These are phyloP conservation scores for Arthroderma sp. DNA, from an alignment of 2,329 filamentous ascomycete species.

Conservation along the genomic window DNA sequence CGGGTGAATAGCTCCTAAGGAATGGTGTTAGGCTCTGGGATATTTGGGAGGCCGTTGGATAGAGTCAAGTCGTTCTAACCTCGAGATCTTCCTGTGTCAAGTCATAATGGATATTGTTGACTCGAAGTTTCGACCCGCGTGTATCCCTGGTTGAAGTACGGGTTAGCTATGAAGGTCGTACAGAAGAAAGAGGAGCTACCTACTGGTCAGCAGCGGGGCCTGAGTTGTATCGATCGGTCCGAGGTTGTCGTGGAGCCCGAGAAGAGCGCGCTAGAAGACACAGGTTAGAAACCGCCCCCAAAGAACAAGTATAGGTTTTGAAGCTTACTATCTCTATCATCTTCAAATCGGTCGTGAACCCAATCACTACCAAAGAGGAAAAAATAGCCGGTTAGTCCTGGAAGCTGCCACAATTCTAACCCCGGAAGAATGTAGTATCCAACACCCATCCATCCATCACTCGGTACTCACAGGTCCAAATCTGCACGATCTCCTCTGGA, in stretches of 20 bases:
- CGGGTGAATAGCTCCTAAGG: constrained; percentile 63
- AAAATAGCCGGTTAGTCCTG: not conserved
- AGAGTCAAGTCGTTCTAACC: constrained; percentile 38
- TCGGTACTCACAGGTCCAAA: constrained; percentile 32
- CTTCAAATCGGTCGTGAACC: constrained; percentile 85
- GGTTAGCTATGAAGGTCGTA: not conserved
- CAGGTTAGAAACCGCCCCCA: constrained; percentile 10
- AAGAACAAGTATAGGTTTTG: not conserved
- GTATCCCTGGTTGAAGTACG: constrained; percentile 11
- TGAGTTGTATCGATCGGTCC: constrained; percentile 25
- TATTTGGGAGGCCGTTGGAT: constrained; percentile 15
- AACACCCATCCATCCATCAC: not conserved
- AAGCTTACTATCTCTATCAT: constrained; percentile 46
- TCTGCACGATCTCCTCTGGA: constrained; percentile 36
- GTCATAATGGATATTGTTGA: constrained; percentile 89
- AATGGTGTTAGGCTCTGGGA: constrained; percentile 5
- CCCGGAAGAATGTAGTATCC: not conserved
- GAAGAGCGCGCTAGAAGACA: constrained; percentile 29
- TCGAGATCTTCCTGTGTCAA: constrained; percentile 72
- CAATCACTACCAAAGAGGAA: constrained; percentile 55
- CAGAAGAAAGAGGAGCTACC: not conserved
- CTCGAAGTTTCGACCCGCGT: constrained; percentile 58
- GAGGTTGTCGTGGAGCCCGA: constrained; percentile 31
- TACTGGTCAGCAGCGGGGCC: not conserved
- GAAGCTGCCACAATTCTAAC: not conserved